A percentile compares a stretch with the other conserved stretches of the same genome.
Evolutionary conservation across 2,329 filamentous ascomycete genomes (phyloP).

Genomic region (Colletotrichum sansevieriae): DNA sequence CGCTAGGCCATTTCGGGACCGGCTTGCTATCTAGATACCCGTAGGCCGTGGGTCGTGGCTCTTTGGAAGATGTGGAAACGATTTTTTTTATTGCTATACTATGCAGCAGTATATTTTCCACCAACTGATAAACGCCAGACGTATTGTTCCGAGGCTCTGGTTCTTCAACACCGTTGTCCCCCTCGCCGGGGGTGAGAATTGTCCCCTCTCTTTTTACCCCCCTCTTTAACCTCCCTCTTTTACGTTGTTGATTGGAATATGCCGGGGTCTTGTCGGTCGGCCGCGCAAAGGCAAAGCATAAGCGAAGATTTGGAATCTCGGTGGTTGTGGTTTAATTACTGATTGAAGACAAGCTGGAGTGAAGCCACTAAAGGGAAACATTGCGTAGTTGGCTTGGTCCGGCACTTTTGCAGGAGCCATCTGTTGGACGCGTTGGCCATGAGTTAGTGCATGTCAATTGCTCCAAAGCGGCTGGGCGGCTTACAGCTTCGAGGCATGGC

Average conservation of each 20-base stretch:
- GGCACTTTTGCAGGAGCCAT: constrained; percentile 37
- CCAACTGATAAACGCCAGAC: constrained; percentile 28
- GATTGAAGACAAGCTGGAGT: background rate
- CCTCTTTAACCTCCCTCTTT: too few species aligned
- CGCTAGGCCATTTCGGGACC: constrained; percentile 35
- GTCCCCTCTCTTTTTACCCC: background rate
- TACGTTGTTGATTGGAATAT: constrained; percentile 12
- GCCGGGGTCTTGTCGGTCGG: constrained; percentile 15
- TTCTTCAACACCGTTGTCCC: constrained; percentile 28
- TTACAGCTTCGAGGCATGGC: too few species aligned
- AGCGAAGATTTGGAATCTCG: background rate
- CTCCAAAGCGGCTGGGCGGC: too few species aligned
- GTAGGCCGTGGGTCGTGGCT: constrained; percentile 4
- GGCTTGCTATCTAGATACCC: constrained; percentile 33
- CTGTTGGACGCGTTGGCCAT: background rate
- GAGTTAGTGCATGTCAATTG: too few species aligned
- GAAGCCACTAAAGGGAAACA: constrained; percentile 1
- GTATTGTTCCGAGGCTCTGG: constrained; percentile 38
- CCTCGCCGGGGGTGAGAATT: background rate
- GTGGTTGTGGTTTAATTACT: constrained; percentile 27
- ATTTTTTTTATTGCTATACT: background rate
- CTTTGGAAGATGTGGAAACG: background rate
- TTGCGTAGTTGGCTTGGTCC: constrained; percentile 13
- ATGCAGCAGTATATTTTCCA: background rate
- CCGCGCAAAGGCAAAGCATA: background rate